A percentile compares a stretch with the other conserved stretches of the same genome.
phyloP scores from a whole-genome alignment of 108 stramenopile genomes.

The Thalassiosira profunda region DNA sequence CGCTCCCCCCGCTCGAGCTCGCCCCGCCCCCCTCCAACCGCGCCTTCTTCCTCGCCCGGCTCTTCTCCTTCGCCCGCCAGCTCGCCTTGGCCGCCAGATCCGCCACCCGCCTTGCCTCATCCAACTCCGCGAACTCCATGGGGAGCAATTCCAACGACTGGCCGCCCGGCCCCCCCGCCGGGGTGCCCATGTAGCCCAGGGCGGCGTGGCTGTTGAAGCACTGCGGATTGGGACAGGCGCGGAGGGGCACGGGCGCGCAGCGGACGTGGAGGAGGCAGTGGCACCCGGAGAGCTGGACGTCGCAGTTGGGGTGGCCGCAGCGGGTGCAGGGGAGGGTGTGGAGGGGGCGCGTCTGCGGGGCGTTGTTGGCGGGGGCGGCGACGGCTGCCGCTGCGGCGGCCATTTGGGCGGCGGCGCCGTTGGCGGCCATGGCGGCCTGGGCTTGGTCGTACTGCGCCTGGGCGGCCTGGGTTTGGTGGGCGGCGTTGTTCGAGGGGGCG shows the following conservation, averaged over 20 bases:
- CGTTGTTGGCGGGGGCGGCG: constrained; percentile 40
- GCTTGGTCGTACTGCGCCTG: background rate
- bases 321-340: constrained; percentile 37
- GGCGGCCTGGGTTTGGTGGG: background rate
- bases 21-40: constrained; percentile 27
- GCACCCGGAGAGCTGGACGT: constrained; percentile 63
- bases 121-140: constrained; percentile 87
- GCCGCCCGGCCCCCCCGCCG: constrained; percentile 29
- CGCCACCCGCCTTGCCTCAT: constrained; percentile 63
- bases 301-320: constrained; percentile 74
- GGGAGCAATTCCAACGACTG: constrained; percentile 70
- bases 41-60: constrained; percentile 57
- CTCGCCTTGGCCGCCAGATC: constrained; percentile 12
- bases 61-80: constrained; percentile 41
- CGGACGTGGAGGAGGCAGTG: constrained; percentile 60
- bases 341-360: constrained; percentile 65
- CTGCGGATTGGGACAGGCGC: constrained; percentile 38
- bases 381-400: constrained; percentile 39
- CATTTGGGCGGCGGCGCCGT: constrained; percentile 6
- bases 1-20: too few relatives aligned
- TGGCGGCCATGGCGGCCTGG: background rate
- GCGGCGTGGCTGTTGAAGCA: constrained; percentile 7
- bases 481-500: background rate
- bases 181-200: constrained; percentile 25
- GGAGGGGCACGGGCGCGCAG: constrained; percentile 48